Evolutionary conservation across 768 basidiomycete genomes (phyloP), one percentile per base, ranked within the genome.

Genomic region (Suillus variegatus): DNA sequence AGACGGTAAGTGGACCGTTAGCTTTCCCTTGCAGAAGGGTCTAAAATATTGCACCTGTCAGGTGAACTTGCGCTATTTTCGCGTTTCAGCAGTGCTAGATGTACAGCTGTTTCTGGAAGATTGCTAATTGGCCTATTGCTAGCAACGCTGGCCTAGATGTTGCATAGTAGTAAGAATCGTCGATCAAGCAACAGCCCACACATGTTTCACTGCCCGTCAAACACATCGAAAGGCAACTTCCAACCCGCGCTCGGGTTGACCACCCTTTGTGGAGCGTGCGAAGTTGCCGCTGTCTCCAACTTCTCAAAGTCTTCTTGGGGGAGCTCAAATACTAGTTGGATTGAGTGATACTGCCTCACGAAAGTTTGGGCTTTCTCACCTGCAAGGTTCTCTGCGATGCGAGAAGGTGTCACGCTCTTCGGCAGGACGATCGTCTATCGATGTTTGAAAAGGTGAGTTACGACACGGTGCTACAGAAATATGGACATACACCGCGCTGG

Each of bases 391-490:
- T 91, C 90, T 64, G 82, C 78, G 41, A 94, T 81, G 36, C 90
- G 85, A 52, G 84, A 82, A 13, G 89, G 81, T 4, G 86, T 88
- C 16, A 92, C 90, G 67, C 88, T 91, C 82, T 93, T 94, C 2
- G 92, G 90, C 13, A 94, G 80, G 8, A 89, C 89, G 63, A 89
- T 80, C 56, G 88, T 86, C 89, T 90, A 68, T 35, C 5, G 20
- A 22, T 13, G 2, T 46, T 47, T 43, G 18, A 46, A 60, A 38
- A 38, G 16, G 25, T 40, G 16, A 41, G 35, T 41, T 18, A 35
- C 43, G 35, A 22, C 38, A 58, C 16, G 22, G 38, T n/a, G n/a
- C 28, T 6, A 20, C 16, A 28, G 25, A 10, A 44, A 46, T 46
- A 20, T 12, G 0, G 20, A 80, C 86, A 52, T 72, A 90, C 88